Base-by-base conservation (phyloP, 2,329 filamentous ascomycete genomes). In the Sporothrix schenckii region DNA sequence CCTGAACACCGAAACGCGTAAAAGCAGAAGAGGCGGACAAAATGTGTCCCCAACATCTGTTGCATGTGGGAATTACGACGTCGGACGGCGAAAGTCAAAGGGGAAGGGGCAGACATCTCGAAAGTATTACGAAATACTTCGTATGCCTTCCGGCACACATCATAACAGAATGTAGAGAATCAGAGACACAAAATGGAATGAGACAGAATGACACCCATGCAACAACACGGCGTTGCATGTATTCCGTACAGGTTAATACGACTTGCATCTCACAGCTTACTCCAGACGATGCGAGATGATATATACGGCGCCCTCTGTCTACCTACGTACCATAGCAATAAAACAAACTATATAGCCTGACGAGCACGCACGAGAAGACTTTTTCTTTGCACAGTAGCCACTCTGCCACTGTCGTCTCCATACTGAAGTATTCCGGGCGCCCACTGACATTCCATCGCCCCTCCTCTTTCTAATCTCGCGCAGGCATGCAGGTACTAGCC, bases 401-500 rank as follows among this genome's bases (percentile, higher is more conserved):
- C 30, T 34, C 30, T 34, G 30, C 30, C 30, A 34, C 6, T 34
- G 34, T 34, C 34, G 34, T 34, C 34, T 7, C 34, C 34, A 34
- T 34, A 34, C 34, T 34, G 34, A 16, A 44, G 41, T 44, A 44
- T 34, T 34, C 34, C 6, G 34, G 34, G 6, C 34, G 13, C 39
- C 16, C 41, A 53, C 52, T 34, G 16, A 58, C 66, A 68, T 68
- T 68, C 52, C 52, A 56, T 14, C 44, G 34, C 34, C 58, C 11
- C 24, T 6, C 41, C 49, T 21, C n/a, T 41, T 56, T 34, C 27
- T 67, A 41, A 39, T 65, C 24, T 47, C 34, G 53, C 30, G 7
- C 56, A 63, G 65, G 69, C 56, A 68, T 70, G 58, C 56, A 61
- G 56, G 56, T 53, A 63, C 67, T 63, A 34, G 56, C 54, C 24